Evolutionary conservation across 768 basidiomycete genomes (phyloP).

Genomic region (Macrolepiota albuminosa): DNA sequence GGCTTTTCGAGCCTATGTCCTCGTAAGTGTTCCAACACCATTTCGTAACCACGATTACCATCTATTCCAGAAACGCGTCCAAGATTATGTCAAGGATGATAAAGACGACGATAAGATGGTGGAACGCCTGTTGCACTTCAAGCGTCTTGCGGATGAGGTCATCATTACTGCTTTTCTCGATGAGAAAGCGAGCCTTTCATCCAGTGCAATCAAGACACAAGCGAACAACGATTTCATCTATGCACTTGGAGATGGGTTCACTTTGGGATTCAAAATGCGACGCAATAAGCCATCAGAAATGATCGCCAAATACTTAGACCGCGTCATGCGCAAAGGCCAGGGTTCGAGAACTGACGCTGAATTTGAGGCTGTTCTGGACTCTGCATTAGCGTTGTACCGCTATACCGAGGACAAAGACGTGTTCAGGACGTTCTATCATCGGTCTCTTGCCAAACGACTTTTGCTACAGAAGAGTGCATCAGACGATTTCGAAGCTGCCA

Average conservation of each 20-base stretch:
- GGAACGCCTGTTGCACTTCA: conserved; percentile 62
- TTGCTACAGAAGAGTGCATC: conserved; percentile 82
- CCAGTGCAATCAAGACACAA: conserved; percentile 27
- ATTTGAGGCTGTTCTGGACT: conserved; percentile 61
- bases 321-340: conserved; percentile 83
- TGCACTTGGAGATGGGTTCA: conserved; percentile 69
- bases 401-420: conserved; percentile 93
- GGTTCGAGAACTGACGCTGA: conserved; percentile 56
- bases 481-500: conserved; percentile 79
- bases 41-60: neutral
- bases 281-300: conserved; percentile 87
- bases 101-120: conserved; percentile 76
- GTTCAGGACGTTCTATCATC: conserved; percentile 89
- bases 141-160: conserved; percentile 48
- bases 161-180: conserved; percentile 49
- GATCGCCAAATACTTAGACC: conserved; percentile 89
- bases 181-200: conserved; percentile 26
- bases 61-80: conserved; percentile 45
- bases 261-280: conserved; percentile 66
- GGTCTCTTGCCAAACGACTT: conserved; percentile 81
- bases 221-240: conserved; percentile 58
- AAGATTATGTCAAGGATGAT: conserved; percentile 59
- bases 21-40: conserved; percentile 32
- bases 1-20: conserved; percentile 59
- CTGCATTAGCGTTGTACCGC: conserved; percentile 69